Conservation (phyloP, 148 eudicot species). For the Amaranthus palmeri region DNA sequence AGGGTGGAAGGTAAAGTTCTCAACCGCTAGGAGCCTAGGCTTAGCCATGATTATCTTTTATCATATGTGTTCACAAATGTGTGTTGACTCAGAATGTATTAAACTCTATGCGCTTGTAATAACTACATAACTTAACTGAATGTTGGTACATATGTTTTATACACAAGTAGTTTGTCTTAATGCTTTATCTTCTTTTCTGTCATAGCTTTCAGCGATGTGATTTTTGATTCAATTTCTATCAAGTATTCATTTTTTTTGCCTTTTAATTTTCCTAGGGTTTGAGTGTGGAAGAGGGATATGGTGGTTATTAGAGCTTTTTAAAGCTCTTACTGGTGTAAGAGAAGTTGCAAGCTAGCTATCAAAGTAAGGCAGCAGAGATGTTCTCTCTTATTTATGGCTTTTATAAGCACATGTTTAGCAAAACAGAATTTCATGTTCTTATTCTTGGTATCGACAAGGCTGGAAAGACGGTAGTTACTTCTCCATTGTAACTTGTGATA, state of each 20-base stretch:
- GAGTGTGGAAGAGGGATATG: conserved; percentile 18
- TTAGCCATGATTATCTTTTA: too few relatives aligned
- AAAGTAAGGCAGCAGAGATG: conserved; percentile 40
- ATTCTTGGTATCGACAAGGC: conserved; percentile 96
- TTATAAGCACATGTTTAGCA: conserved; percentile 74
- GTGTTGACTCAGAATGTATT: not conserved
- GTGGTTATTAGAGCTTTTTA: conserved; percentile 2
- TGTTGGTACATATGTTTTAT: not conserved
- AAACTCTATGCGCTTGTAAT: not conserved
- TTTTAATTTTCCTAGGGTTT: conserved; percentile 10
- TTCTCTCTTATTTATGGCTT: conserved; percentile 91
- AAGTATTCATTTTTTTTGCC: not conserved
- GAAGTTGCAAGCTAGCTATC: conserved; percentile 6
- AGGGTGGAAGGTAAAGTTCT: too few relatives aligned
- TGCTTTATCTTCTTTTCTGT: not conserved
- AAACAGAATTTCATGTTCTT: conserved; percentile 87
- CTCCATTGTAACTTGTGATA: not conserved
- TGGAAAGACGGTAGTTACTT: conserved; percentile 77
- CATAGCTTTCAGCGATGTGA: not conserved
- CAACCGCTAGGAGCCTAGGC: too few relatives aligned
- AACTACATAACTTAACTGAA: not conserved
- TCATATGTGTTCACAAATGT: not conserved
- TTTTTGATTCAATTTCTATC: not conserved
- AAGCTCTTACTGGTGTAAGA: conserved; percentile 28
- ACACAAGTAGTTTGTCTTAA: conserved; percentile 2